Base-by-base conservation (phyloP, 805 yeast genomes). In the Wickerhamiella slavikovae region DNA sequence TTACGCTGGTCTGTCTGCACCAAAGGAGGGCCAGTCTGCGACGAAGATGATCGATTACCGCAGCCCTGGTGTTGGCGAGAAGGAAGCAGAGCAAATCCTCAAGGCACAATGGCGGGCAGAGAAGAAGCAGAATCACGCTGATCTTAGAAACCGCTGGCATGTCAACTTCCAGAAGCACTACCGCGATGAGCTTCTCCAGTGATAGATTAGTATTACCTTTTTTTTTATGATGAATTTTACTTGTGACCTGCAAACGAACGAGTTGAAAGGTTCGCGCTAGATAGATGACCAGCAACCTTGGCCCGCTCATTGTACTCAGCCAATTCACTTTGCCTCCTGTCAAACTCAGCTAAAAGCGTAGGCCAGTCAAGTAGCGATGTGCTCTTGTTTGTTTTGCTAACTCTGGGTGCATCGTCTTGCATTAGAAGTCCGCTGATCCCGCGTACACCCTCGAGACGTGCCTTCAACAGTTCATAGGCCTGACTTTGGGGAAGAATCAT, bases 401-500 rank as follows among this genome's bases (percentile, higher is more conserved):
- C n/a, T n/a, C n/a, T n/a, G n/a, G n/a, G n/a, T n/a, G n/a, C n/a
- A n/a, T n/a, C n/a, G n/a, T n/a, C n/a, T n/a, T n/a, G n/a, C n/a
- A n/a, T n/a, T n/a, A n/a, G 52, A 19, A 55, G 39, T 23, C 43
- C 44, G 4, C 54, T 55, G 25, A 55, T 45, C 3, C 51, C 45
- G 5, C 55, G 43, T 14, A 75, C 64, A 22, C 77, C 59, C 29
- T 65, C 66, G 29, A 89, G 58, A 35, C 98, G 60, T 42, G 73
- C 77, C 38, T 74, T 74, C 38, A 89, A 58, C 0, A 77, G 68
- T n/a, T 65, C 69, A 47, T 79, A 89, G 0, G 96, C 93, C 9
- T 78, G 65, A 0, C 94, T 79, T 48, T 89, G 98, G 0, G 98
- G 98, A 29, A 89, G 52, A 4, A 89, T 61, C 98, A 89, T 89